Base-by-base conservation (phyloP, 768 basidiomycete genomes). In the Megacollybia marginata region DNA sequence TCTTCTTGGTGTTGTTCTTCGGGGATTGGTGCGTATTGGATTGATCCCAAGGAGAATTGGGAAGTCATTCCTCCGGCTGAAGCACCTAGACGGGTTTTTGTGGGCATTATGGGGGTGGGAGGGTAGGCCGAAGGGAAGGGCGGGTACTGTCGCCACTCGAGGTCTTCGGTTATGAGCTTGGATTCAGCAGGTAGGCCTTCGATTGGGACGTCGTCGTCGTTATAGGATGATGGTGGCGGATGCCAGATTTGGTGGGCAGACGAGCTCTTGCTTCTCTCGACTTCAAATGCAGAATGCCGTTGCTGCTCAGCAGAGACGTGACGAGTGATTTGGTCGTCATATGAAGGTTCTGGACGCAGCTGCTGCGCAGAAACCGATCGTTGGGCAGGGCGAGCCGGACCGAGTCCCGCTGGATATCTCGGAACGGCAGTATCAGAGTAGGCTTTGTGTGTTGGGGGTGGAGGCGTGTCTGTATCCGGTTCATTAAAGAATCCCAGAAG, bases 61-160 rank as follows among this genome's bases (percentile, higher is more conserved):
- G 9, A 33, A 28, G 19, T 45, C 49, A 34, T 50, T 35, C 18
- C 49, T 33, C n/a, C 33, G 33, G 33, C 34, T 18, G 50, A 13
- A 23, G 42, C 12, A 28, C 6, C 23, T 2, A 28, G 23, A 28
- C 23, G 23, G 46, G 44, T 13, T 43, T 48, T 33, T 62, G 70
- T 62, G 15, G 64, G 62, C 18, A 67, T 67, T n/a, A 79, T 55
- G 10, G 85, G 85, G 12, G 83, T 87, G 0, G 83, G 72, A 9
- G 85, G 86, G 57, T 89, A 89, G 33, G 87, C 87, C 5, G 87
- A 80, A 31, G 87, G 87, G 47, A 88, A 83, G 15, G 82, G 70
- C 11, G 85, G 85, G 55, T 88, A 89, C 59, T 77, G 69, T 50
- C 83, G 67, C 85, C 85, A 88, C 54, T 88, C 85, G 36, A 84